Percentiles rank a stretch among this genome's conserved stretches.
These are phyloP conservation scores for Lodderomyces margitis DNA, from an alignment of 1,139 yeast genomes.

Conservation along the genomic window DNA sequence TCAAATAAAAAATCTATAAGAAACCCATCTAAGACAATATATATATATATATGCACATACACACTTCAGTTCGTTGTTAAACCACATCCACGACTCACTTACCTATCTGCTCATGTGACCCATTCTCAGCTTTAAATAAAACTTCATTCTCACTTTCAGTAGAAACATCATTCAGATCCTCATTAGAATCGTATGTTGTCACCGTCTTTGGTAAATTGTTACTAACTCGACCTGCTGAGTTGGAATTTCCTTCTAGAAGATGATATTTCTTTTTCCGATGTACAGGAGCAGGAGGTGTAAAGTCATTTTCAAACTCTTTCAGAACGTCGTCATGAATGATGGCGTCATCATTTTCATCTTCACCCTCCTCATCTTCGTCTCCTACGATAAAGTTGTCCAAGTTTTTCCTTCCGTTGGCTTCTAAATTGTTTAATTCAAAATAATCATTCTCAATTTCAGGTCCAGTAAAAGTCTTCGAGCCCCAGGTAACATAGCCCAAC, in stretches of 20 bases:
- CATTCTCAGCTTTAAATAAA: constrained; percentile 10
- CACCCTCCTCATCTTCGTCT: constrained; percentile 16
- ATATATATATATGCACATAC: too few species aligned
- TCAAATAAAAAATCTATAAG: too few species aligned
- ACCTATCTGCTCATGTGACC: constrained; percentile 3
- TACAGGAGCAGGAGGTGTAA: constrained; percentile 1
- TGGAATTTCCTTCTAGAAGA: constrained; percentile 6
- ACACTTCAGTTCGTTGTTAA: too few species aligned
- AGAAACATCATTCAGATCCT: constrained; percentile 6
- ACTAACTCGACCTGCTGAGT: background rate
- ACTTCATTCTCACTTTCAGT: constrained; percentile 14
- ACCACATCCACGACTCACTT: too few species aligned
- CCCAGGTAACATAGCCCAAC: constrained; percentile 58
- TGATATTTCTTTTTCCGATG: constrained; percentile 7
- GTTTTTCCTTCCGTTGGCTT: constrained; percentile 15
- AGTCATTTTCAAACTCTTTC: background rate
- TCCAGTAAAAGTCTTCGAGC: constrained; percentile 57
- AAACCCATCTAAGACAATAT: background rate
- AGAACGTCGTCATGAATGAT: constrained; percentile 7
- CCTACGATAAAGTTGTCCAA: constrained; percentile 16
- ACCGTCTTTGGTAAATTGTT: background rate
- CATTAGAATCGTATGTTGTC: background rate
- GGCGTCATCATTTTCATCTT: constrained; percentile 9
- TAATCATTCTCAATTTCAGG: constrained; percentile 59
- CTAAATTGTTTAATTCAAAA: constrained; percentile 37